phyloP scores from a whole-genome alignment of 441 rosid genomes.

The Melianthus villosus region DNA sequence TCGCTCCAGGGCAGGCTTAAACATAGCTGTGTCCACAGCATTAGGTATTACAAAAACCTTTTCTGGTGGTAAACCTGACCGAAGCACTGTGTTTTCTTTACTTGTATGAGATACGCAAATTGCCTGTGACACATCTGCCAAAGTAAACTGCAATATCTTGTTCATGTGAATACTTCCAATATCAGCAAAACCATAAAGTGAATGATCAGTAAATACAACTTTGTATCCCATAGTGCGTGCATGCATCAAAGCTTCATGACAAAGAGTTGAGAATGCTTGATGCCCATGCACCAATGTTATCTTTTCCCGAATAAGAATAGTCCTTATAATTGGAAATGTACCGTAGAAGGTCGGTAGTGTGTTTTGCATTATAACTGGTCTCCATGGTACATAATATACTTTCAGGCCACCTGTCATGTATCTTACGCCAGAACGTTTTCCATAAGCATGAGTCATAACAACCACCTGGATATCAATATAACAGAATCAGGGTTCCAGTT shows the following conservation, averaged over 20 bases:
- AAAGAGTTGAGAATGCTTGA: conserved; percentile 90
- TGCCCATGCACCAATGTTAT: conserved; percentile 84
- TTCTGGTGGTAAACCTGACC: conserved; percentile 72
- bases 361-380: conserved; percentile 60
- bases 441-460: conserved; percentile 89
- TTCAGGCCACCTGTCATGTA: conserved; percentile 77
- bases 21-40: conserved; percentile 98
- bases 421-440: conserved; percentile 70
- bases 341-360: conserved; percentile 65
- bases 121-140: conserved; percentile 88
- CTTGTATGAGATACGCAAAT: conserved; percentile 93
- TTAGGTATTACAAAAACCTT: conserved; percentile 84
- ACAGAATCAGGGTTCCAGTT: conserved; percentile 4
- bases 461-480: conserved; percentile 43
- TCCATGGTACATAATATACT: conserved; percentile 76
- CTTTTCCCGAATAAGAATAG: conserved; percentile 59
- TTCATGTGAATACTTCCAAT: conserved; percentile 96
- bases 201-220: conserved; percentile 88
- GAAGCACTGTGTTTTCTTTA: conserved; percentile 81
- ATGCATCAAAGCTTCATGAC: conserved; percentile 95
- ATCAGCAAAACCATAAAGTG: conserved; percentile 83
- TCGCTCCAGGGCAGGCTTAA: conserved; percentile 49
- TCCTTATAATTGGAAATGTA: conserved; percentile 58
- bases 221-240: conserved; percentile 85
- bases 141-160: conserved; percentile 78